These are phyloP conservation scores for Avena sativa DNA, from an alignment of 176 grass and related monocot genomes.

Conservation along the genomic window DNA sequence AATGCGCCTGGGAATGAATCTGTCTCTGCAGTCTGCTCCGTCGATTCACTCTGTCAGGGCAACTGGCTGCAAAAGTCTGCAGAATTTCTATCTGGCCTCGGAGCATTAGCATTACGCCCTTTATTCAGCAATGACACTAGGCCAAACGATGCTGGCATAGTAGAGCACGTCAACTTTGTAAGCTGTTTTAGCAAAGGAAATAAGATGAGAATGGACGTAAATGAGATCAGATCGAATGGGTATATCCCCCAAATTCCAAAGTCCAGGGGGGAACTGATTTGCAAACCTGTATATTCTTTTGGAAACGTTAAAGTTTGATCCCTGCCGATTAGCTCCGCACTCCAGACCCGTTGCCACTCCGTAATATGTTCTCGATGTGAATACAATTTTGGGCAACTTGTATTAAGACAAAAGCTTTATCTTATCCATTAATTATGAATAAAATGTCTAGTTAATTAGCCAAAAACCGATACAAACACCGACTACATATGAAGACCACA, in stretches of 20 bases:
- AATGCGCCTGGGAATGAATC: conserved; percentile 11
- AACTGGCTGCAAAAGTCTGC: neutral
- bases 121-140: neutral
- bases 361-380: neutral
- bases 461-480: too few relatives aligned
- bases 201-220: neutral
- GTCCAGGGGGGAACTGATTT: neutral
- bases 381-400: too few relatives aligned
- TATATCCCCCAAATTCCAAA: neutral
- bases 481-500: too few relatives aligned
- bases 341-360: neutral
- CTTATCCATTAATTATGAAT: too few relatives aligned
- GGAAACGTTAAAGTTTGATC: neutral
- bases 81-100: neutral
- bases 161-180: neutral
- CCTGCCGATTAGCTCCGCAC: neutral
- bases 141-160: neutral
- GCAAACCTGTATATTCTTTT: neutral
- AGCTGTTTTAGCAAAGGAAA: neutral
- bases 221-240: neutral
- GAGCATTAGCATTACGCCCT: neutral
- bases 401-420: too few relatives aligned
- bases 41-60: conserved; percentile 19
- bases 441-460: too few relatives aligned
- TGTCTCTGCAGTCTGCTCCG: neutral